A percentile compares a stretch with the other conserved stretches of the same genome.
phyloP scores from a whole-genome alignment of 2,329 filamentous ascomycete species.

The Ceratocystis cacaofunesta region DNA sequence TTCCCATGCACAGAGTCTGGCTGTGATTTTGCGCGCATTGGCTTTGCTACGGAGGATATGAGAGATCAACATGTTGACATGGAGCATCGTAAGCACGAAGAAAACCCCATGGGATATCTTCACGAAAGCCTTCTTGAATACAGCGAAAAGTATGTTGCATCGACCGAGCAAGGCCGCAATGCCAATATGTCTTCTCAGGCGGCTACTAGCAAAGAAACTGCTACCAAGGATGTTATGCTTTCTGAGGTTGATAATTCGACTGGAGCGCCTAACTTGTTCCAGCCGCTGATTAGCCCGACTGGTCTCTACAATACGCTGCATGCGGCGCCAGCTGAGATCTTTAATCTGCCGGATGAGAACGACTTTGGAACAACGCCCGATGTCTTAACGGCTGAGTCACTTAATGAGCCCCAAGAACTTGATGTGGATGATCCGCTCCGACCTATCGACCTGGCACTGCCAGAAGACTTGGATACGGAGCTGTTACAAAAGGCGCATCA shows the following conservation, averaged over 20 bases:
- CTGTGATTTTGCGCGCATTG: constrained; percentile 36
- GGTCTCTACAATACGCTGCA: constrained; percentile 7
- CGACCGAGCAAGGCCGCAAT: constrained; percentile 19
- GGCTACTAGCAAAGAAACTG: background rate
- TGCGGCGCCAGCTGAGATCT: constrained; percentile 10
- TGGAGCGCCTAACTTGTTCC: background rate
- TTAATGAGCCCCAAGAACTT: constrained; percentile 11
- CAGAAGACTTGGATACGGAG: constrained; percentile 8
- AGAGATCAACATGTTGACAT: constrained; percentile 40
- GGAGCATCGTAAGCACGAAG: constrained; percentile 41
- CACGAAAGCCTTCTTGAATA: constrained; percentile 34
- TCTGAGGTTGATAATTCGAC: background rate
- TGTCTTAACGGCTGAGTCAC: constrained; percentile 12
- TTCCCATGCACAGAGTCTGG: constrained; percentile 38
- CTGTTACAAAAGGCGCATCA: constrained; percentile 5
- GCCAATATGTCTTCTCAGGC: constrained; percentile 19
- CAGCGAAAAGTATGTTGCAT: constrained; percentile 20
- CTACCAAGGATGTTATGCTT: background rate
- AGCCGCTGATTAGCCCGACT: constrained; percentile 7
- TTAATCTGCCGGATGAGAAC: background rate
- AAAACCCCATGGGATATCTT: constrained; percentile 40
- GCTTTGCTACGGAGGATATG: constrained; percentile 40
- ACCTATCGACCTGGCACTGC: background rate
- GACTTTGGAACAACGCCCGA: constrained; percentile 1
- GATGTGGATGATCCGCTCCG: background rate